Percentiles rank a stretch among this genome's conserved stretches.
These are phyloP conservation scores for Santalum album DNA, from an alignment of 164 flowering plant genomes.

Conservation along the genomic window DNA sequence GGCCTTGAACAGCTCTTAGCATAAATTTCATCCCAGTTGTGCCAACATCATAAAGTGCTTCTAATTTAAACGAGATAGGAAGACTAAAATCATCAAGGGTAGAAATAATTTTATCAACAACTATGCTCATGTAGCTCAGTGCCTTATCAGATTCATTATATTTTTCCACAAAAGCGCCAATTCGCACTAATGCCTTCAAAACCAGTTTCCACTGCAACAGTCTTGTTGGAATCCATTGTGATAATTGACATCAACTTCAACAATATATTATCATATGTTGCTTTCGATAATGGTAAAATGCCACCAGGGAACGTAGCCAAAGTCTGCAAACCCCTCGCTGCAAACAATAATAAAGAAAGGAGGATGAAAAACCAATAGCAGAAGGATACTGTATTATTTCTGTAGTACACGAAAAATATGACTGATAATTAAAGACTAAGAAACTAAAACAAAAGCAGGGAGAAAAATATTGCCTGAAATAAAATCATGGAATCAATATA, in stretches of 20 bases:
- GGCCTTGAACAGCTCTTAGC: conserved; percentile 41
- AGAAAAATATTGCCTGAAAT: too few species aligned
- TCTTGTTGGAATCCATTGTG: conserved; percentile 20
- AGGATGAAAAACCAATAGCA: neutral
- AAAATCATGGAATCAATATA: too few species aligned
- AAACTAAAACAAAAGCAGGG: too few species aligned
- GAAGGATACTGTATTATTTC: neutral
- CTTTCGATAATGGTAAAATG: conserved; percentile 29
- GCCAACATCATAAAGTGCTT: conserved; percentile 59
- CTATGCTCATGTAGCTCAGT: conserved; percentile 36
- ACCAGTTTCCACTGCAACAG: conserved; percentile 46
- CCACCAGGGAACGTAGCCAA: conserved; percentile 62
- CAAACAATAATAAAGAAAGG: conserved; percentile 5
- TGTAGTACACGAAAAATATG: too few species aligned
- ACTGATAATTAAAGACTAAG: too few species aligned
- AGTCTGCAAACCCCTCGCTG: conserved; percentile 79
- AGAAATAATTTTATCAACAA: conserved; percentile 47
- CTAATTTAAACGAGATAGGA: conserved; percentile 48
- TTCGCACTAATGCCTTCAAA: conserved; percentile 51
- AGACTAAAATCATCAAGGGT: conserved; percentile 26
- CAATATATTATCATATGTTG: conserved; percentile 49
- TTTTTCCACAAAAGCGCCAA: conserved; percentile 49
- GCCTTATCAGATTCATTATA: conserved; percentile 43
- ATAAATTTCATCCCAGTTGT: conserved; percentile 31
- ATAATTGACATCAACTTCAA: conserved; percentile 34